Percentiles rank a stretch among this genome's conserved stretches.
phyloP scores from a whole-genome alignment of 108 stramenopile genomes.

The Skeletonema tropicum region DNA sequence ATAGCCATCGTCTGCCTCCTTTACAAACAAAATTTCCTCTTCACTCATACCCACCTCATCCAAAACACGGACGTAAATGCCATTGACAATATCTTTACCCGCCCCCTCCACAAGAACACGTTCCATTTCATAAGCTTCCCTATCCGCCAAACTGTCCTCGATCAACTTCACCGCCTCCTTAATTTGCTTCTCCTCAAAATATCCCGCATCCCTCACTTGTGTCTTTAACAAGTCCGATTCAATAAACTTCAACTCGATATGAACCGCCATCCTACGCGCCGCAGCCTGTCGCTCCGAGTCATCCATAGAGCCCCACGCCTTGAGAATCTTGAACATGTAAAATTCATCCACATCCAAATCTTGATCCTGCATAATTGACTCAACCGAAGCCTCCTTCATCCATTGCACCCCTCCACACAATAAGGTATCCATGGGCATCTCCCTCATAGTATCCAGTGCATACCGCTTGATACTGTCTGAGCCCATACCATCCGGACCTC shows the following conservation, averaged over 20 bases:
- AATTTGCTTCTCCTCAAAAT: conserved; percentile 46
- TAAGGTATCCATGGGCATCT: conserved; percentile 49
- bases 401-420: conserved; percentile 60
- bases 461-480: conserved; percentile 44
- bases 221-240: conserved; percentile 49
- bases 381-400: conserved; percentile 47
- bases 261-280: conserved; percentile 29
- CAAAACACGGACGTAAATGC: conserved; percentile 58
- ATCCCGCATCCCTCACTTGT: conserved; percentile 49
- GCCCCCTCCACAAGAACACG: conserved; percentile 71
- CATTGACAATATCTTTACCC: conserved; percentile 51
- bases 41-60: conserved; percentile 42
- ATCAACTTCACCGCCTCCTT: conserved; percentile 49
- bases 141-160: conserved; percentile 45
- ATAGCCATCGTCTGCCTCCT: conserved; percentile 48
- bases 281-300: conserved; percentile 15
- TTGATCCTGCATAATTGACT: conserved; percentile 48
- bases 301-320: conserved; percentile 48
- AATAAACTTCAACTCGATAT: conserved; percentile 60
- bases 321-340: conserved; percentile 66
- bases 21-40: conserved; percentile 47
- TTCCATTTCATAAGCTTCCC: conserved; percentile 50
- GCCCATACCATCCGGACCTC: neutral
- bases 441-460: conserved; percentile 52
- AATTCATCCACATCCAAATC: conserved; percentile 66